Evolutionary conservation across 371 early-diverging fungal species (phyloP).

Genomic region (Mucor piriformis): DNA sequence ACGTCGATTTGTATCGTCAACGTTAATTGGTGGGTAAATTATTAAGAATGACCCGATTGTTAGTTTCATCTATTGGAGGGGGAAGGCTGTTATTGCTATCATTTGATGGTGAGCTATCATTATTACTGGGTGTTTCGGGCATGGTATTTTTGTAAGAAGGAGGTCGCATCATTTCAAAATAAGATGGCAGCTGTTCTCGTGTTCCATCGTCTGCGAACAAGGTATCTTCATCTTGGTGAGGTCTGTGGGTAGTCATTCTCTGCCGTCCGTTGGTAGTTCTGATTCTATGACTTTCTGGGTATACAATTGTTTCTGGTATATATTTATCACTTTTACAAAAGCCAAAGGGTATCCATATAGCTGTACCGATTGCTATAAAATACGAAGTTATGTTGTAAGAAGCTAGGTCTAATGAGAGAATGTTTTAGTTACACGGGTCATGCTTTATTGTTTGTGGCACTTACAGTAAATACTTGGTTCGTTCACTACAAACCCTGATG

Average conservation of each 20-base stretch:
- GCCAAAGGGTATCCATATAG: constrained; percentile 7
- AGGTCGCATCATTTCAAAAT: constrained; percentile 14
- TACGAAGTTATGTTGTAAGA: constrained; percentile 7
- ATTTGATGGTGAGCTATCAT: no score
- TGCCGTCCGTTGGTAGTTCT: not conserved
- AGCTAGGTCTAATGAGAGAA: not conserved
- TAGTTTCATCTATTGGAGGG: not conserved
- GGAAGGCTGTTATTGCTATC: not conserved
- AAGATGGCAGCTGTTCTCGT: constrained; percentile 5
- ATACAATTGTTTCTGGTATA: no score
- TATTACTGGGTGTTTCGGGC: not conserved
- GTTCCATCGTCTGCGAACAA: not conserved
- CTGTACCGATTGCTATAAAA: not conserved
- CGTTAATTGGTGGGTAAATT: no score
- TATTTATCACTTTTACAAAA: constrained; percentile 11
- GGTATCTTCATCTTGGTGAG: constrained; percentile 2
- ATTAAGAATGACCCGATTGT: no score
- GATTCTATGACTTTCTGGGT: not conserved
- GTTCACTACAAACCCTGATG: constrained; percentile 1
- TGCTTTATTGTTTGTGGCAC: not conserved
- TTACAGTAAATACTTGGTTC: constrained; percentile 1
- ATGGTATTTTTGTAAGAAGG: constrained; percentile 6
- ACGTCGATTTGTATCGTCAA: no score
- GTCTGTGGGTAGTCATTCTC: not conserved
- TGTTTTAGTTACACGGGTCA: not conserved